Percentiles rank a stretch among this genome's conserved stretches.
Conservation (phyloP, 2,329 filamentous ascomycete species). For the Cladophialophora bantiana region DNA sequence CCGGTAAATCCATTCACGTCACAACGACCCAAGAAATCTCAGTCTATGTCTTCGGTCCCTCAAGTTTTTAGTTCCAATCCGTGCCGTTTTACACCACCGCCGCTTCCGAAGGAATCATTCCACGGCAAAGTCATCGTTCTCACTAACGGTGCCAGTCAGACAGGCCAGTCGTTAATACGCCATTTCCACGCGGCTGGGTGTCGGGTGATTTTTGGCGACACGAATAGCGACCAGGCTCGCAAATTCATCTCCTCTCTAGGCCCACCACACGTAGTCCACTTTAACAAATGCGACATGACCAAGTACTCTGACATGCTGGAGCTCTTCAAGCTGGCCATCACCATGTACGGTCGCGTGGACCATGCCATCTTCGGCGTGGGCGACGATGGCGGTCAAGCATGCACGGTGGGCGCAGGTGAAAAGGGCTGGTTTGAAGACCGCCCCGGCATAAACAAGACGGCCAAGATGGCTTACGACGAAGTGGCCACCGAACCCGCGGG, state of each 20-base stretch:
- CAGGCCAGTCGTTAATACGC: conserved; percentile 52
- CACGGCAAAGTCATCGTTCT: conserved; percentile 38
- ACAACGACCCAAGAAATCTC: conserved; percentile 33
- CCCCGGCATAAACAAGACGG: conserved; percentile 36
- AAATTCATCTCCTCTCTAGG: conserved; percentile 35
- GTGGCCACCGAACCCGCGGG: conserved; percentile 43
- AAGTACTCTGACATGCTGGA: conserved; percentile 55
- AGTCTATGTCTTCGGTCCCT: conserved; percentile 27
- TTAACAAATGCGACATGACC: conserved; percentile 54
- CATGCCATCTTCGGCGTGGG: conserved; percentile 50
- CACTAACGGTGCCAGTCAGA: conserved; percentile 49
- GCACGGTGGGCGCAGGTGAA: conserved; percentile 32
- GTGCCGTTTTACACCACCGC: conserved; percentile 35
- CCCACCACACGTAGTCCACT: conserved; percentile 42
- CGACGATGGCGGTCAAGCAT: conserved; percentile 37
- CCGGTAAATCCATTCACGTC: conserved; percentile 31
- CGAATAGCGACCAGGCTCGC: conserved; percentile 44
- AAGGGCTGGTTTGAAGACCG: conserved; percentile 37
- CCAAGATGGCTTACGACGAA: conserved; percentile 52
- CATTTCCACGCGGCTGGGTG: conserved; percentile 50
- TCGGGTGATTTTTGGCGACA: conserved; percentile 55
- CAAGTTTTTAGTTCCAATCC: conserved; percentile 28
- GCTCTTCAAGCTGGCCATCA: conserved; percentile 56
- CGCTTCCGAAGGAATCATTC: conserved; percentile 31
- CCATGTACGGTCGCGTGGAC: conserved; percentile 57